Conservation (phyloP, 2,329 filamentous ascomycete species). For the Colletotrichum theobromicola region DNA sequence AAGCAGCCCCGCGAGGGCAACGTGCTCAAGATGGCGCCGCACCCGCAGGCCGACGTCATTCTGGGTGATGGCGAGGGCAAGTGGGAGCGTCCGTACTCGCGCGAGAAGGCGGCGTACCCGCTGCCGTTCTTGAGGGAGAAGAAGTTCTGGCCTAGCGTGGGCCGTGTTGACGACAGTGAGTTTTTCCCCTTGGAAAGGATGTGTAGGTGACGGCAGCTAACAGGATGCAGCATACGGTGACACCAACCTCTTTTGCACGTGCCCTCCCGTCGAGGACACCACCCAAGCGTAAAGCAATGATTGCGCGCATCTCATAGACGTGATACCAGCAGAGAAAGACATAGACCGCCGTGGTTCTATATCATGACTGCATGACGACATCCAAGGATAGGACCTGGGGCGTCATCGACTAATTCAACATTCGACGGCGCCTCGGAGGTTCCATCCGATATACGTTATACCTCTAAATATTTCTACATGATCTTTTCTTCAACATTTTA, state of each 20-base stretch:
- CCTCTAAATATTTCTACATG: not conserved
- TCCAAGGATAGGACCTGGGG: not conserved
- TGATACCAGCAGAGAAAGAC: conserved; percentile 1
- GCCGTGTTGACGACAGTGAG: conserved; percentile 86
- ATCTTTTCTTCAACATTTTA: conserved; percentile 4
- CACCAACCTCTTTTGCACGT: conserved; percentile 93
- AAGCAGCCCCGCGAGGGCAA: conserved; percentile 77
- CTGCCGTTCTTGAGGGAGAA: conserved; percentile 84
- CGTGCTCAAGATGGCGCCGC: conserved; percentile 87
- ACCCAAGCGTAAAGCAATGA: conserved; percentile 34
- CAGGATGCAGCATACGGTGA: conserved; percentile 78
- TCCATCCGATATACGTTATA: not conserved
- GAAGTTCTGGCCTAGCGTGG: conserved; percentile 96
- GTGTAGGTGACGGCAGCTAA: conserved; percentile 11
- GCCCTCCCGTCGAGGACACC: conserved; percentile 78
- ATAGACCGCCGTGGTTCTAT: not conserved
- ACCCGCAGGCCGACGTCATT: conserved; percentile 83
- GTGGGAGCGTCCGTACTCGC: conserved; percentile 83
- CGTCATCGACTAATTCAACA: conserved; percentile 9
- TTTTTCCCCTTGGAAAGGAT: conserved; percentile 21
- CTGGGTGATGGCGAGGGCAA: conserved; percentile 57
- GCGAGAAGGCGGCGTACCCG: conserved; percentile 88
- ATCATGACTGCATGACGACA: conserved; percentile 1
- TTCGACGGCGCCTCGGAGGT: not conserved
- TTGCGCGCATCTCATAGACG: conserved; percentile 2